phyloP scores from a whole-genome alignment of 305 asterid genomes.

The Fraxinus floribunda region DNA sequence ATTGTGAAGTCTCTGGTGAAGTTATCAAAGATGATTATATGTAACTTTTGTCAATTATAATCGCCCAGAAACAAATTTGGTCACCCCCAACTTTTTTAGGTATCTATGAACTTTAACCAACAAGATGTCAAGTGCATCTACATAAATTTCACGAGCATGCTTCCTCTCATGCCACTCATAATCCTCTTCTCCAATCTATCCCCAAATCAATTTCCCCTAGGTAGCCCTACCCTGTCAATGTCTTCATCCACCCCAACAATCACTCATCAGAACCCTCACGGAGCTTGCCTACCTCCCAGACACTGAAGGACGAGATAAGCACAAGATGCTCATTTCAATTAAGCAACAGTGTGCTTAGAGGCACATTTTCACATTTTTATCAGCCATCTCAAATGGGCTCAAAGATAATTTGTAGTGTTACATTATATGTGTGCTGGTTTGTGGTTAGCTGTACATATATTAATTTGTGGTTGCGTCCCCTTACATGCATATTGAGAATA shows the following conservation, averaged over 20 bases:
- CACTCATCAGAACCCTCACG: neutral
- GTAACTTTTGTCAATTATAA: neutral
- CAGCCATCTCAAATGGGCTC: neutral
- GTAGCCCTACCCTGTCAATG: neutral
- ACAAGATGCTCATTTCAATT: neutral
- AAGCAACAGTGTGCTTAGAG: neutral
- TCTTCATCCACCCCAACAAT: neutral
- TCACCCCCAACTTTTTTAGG: conserved; percentile 2
- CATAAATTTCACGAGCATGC: neutral
- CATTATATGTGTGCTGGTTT: neutral
- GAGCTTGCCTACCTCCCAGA: neutral
- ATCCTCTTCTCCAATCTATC: neutral
- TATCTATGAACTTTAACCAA: neutral
- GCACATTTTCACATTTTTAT: neutral
- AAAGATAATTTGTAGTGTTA: neutral
- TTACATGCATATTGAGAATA: neutral
- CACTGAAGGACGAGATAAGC: neutral
- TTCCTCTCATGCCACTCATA: neutral
- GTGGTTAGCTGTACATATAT: neutral
- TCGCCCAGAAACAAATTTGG: neutral
- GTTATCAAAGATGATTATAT: neutral
- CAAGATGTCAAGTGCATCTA: neutral
- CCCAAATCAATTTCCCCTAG: neutral
- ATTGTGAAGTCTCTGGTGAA: neutral
- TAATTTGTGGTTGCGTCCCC: neutral